Evolutionary conservation across 345 rosid species (phyloP).

Genomic region (Eucalyptus curtisii): DNA sequence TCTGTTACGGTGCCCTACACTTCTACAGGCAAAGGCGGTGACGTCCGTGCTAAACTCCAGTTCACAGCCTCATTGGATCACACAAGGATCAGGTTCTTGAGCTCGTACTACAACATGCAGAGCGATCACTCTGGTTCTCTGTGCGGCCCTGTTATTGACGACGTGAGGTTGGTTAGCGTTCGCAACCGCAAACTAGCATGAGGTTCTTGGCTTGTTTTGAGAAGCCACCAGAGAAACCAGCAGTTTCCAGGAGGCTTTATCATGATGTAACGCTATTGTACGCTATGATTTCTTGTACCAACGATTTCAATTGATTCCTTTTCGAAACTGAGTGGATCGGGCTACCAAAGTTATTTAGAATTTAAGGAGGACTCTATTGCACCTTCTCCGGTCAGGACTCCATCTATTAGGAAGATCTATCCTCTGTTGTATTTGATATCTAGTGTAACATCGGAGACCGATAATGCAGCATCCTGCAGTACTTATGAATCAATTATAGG

Average conservation of each 20-base stretch:
- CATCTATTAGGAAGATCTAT: neutral
- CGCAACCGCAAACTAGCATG: slow-evolving; percentile 1
- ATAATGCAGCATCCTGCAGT: neutral
- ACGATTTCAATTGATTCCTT: neutral
- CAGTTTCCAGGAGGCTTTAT: neutral
- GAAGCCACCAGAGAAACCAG: neutral
- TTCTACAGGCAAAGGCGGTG: slow-evolving; percentile 64
- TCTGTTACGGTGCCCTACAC: slow-evolving; percentile 25
- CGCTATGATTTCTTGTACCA: neutral
- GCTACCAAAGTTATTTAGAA: neutral
- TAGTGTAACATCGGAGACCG: neutral
- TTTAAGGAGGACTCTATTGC: neutral
- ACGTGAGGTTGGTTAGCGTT: slow-evolving; percentile 33
- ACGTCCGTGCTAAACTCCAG: slow-evolving; percentile 20
- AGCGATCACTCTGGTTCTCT: slow-evolving; percentile 60
- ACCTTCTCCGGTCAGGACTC: neutral
- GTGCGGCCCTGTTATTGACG: slow-evolving; percentile 76
- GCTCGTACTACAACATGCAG: slow-evolving; percentile 54
- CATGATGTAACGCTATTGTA: neutral
- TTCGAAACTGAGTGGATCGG: neutral
- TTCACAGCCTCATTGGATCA: slow-evolving; percentile 36
- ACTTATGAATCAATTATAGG: neutral
- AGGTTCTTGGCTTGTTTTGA: neutral
- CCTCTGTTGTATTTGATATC: neutral
- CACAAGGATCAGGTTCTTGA: slow-evolving; percentile 49